Conservation (phyloP, 140 eudicot genomes). For the Senecio squalidus region DNA sequence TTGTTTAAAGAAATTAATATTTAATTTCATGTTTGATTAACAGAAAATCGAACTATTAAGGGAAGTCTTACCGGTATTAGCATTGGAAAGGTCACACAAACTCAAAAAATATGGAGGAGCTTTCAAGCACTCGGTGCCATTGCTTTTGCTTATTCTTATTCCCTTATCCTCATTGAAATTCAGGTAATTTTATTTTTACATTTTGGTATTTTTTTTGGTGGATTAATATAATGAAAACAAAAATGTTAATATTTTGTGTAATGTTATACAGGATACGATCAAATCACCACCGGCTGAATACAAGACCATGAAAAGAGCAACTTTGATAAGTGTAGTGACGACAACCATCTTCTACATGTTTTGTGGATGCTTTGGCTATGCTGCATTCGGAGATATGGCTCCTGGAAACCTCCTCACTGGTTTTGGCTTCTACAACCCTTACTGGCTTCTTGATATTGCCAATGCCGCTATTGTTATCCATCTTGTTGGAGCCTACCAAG, state of each 20-base stretch:
- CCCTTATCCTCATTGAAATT: slow-evolving; percentile 89
- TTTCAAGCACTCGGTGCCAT: slow-evolving; percentile 98
- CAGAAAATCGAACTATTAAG: slow-evolving; percentile 56
- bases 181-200: slow-evolving; percentile 46
- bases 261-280: slow-evolving; percentile 56
- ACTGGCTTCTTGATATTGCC: slow-evolving; percentile 90
- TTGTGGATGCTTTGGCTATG: slow-evolving; percentile 97
- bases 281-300: slow-evolving; percentile 92
- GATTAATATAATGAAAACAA: not conserved
- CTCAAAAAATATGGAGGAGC: slow-evolving; percentile 80
- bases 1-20: not conserved
- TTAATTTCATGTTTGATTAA: not conserved
- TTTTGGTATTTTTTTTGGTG: not conserved
- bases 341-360: slow-evolving; percentile 94
- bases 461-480: slow-evolving; percentile 90
- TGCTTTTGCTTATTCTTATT: slow-evolving; percentile 97
- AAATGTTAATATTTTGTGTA: not conserved
- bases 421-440: slow-evolving; percentile 92
- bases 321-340: slow-evolving; percentile 65
- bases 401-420: slow-evolving; percentile 97
- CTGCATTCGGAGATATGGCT: slow-evolving; percentile 87
- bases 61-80: slow-evolving; percentile 94
- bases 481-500: slow-evolving; percentile 96
- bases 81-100: slow-evolving; percentile 68
- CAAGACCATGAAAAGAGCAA: slow-evolving; percentile 93